A percentile compares a stretch with the other conserved stretches of the same genome.
Evolutionary conservation across 2,329 filamentous ascomycete genomes (phyloP).

Genomic region (Orbilia ellipsospora): DNA sequence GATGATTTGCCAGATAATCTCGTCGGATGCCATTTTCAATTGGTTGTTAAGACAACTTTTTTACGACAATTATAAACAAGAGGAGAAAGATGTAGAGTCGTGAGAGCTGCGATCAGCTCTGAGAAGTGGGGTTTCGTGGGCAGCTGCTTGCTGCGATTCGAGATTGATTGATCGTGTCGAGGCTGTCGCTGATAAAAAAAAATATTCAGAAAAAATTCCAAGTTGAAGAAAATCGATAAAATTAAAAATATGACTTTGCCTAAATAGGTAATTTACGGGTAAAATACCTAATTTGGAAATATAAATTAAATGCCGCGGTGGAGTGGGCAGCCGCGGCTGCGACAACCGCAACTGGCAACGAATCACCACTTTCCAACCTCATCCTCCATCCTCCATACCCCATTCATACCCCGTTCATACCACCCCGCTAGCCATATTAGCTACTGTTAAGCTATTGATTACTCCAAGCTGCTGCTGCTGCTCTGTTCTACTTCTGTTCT

Average conservation of each 20-base stretch:
- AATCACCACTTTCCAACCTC: conserved; percentile 13
- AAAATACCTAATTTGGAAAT: conserved; percentile 26
- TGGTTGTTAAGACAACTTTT: conserved; percentile 3
- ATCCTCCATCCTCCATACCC: background rate
- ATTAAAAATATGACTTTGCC: conserved; percentile 10
- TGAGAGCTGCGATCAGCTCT: no score
- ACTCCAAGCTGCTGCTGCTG: background rate
- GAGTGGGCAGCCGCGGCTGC: conserved; percentile 45
- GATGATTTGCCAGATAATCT: conserved; percentile 97
- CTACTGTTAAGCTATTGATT: conserved; percentile 1
- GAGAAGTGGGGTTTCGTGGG: no score
- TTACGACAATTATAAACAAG: no score
- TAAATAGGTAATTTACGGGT: background rate
- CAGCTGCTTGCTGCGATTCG: no score
- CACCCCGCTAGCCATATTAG: conserved; percentile 1
- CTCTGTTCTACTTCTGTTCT: no score
- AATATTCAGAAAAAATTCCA: no score
- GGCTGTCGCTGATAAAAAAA: no score
- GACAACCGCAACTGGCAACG: conserved; percentile 28
- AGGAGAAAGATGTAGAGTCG: no score
- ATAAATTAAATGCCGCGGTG: conserved; percentile 2
- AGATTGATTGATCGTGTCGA: no score
- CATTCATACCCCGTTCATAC: background rate
- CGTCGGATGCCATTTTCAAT: conserved; percentile 81
- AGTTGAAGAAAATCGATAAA: conserved; percentile 15